Evolutionary conservation across 2,329 filamentous ascomycete genomes (phyloP).

Genomic region (Fusarium sp.): DNA sequence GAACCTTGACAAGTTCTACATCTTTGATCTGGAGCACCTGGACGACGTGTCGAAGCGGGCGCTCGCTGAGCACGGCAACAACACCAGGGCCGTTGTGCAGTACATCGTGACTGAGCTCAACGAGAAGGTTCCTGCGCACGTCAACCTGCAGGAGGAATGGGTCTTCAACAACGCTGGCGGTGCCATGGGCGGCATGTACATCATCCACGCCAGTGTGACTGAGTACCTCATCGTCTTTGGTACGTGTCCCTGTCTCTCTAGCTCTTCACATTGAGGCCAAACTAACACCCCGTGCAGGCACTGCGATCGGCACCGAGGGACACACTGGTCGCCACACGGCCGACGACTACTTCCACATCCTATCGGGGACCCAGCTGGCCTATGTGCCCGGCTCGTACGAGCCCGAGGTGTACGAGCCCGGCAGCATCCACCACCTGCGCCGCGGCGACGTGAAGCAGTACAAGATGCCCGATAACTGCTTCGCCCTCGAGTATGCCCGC

Average conservation of each 20-base stretch:
- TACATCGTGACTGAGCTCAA: slow-evolving; percentile 80
- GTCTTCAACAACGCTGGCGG: slow-evolving; percentile 94
- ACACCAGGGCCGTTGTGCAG: slow-evolving; percentile 78
- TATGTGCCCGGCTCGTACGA: slow-evolving; percentile 79
- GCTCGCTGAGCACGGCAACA: slow-evolving; percentile 79
- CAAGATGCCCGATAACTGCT: slow-evolving; percentile 82
- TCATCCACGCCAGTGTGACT: slow-evolving; percentile 91
- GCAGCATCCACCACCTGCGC: slow-evolving; percentile 79
- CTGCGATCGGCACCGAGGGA: slow-evolving; percentile 87
- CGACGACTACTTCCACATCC: slow-evolving; percentile 95
- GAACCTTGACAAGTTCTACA: slow-evolving; percentile 78
- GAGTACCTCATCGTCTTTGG: slow-evolving; percentile 93
- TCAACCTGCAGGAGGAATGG: slow-evolving; percentile 86
- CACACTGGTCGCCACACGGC: slow-evolving; percentile 91
- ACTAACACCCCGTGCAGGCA: slow-evolving; percentile 60
- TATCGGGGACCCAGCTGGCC: slow-evolving; percentile 82
- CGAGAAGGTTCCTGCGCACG: slow-evolving; percentile 64
- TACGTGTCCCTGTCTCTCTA: slow-evolving; percentile 41
- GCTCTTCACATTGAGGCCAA: neutral
- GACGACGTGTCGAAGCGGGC: slow-evolving; percentile 78
- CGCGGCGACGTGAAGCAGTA: slow-evolving; percentile 86
- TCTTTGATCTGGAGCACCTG: slow-evolving; percentile 80
- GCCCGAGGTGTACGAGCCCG: slow-evolving; percentile 79
- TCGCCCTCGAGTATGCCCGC: slow-evolving; percentile 86
- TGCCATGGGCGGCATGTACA: slow-evolving; percentile 93